Base-by-base conservation (phyloP, 2,329 filamentous ascomycete species). In the Rutstroemia sp. region DNA sequence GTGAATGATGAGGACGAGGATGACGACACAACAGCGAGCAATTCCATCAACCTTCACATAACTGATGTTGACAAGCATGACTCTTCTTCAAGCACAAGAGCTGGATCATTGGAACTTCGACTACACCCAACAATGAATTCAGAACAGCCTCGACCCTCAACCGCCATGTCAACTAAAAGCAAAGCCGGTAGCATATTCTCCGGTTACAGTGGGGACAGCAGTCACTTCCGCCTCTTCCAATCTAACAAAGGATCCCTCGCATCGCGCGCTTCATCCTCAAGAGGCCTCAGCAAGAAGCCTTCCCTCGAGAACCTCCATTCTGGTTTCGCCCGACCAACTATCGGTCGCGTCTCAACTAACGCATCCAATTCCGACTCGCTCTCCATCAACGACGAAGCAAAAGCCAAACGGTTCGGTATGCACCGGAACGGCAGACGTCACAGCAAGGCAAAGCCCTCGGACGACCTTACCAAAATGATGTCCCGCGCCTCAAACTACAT, bases 381-480 rank as follows among this genome's bases (percentile, higher is more conserved):
- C 14, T 65, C 65, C 7, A 65, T 63, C 25, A 64, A 67, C 58
- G 65, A 62, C 39, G 63, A 72, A 55, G 21, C 61, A 39, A 69
- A 72, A 58, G 52, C 51, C 21, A 76, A 77, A 19, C 78, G 82
- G 18, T 89, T 87, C 67, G 72, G 75, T 59, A 71, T 83, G 61
- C 55, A 71, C 67, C 62, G 71, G 52, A 73, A 76, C 65, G 72
- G 79, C 63, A 72, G 78, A 69, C 74, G 78, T 63, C 70, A 72
- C 57, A 68, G 78, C 50, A 81, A 83, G 51, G 81, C 86, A 55
- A 81, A 83, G 58, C 80, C 83, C 5, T 87, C 87, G 1, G 94
- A 99, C 68, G 95, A 99, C 69, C 77, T 99, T 44, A 94, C 90
- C 10, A 90, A 95, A 74, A 99, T 99, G 94, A 92, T 99, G 73